Percentiles rank a stretch among this genome's conserved stretches.
These are phyloP conservation scores for Quercus robur DNA, from an alignment of 306 rosid species.

Conservation along the genomic window DNA sequence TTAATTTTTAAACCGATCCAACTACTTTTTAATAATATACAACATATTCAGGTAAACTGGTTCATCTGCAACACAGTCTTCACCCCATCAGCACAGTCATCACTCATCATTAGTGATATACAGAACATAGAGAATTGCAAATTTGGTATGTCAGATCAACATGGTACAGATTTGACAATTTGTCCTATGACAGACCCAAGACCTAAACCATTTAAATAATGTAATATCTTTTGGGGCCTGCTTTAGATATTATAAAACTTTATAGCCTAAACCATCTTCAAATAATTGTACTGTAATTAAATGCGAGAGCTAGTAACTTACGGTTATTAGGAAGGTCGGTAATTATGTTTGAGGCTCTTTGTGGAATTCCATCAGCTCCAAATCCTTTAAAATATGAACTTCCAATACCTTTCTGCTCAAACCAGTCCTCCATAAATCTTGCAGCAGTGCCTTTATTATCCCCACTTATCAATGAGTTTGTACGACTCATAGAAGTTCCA, in stretches of 20 bases:
- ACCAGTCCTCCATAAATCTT: constrained; percentile 97
- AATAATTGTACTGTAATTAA: constrained; percentile 13
- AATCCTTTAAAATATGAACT: constrained; percentile 15
- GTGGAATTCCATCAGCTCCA: constrained; percentile 28
- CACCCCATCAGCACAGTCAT: constrained; percentile 4
- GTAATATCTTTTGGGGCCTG: background rate
- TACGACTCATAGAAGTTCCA: constrained; percentile 96
- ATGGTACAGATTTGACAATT: background rate
- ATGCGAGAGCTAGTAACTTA: constrained; percentile 26
- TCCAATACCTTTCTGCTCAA: constrained; percentile 40
- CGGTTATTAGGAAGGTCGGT: constrained; percentile 33
- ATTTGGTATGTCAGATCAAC: constrained; percentile 1
- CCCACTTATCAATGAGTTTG: constrained; percentile 79
- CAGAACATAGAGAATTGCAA: background rate
- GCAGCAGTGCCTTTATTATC: constrained; percentile 97
- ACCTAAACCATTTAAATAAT: background rate
- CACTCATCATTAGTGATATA: constrained; percentile 15
- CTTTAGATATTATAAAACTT: background rate
- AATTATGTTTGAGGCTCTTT: constrained; percentile 45
- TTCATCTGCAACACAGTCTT: constrained; percentile 5
- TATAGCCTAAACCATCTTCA: constrained; percentile 2
- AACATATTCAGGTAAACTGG: background rate
- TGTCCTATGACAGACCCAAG: background rate
- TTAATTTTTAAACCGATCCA: background rate
- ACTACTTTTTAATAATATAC: background rate